Evolutionary conservation across 495 filamentous ascomycete species (phyloP).

Genomic region (Tuber aestivum): DNA sequence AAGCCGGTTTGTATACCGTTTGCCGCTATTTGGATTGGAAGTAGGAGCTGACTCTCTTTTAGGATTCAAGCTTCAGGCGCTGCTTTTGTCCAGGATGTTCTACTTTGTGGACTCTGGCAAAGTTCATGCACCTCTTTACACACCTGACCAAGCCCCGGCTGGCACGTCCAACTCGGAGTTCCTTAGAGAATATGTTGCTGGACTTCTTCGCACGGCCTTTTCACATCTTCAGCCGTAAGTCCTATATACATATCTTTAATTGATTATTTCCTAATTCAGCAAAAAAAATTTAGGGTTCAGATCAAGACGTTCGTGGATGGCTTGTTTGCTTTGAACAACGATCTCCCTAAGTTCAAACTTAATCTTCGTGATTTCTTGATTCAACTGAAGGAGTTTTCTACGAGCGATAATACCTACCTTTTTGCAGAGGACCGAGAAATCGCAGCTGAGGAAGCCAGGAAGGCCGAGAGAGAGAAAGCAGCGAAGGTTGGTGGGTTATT

Average conservation of each 20-base stretch:
- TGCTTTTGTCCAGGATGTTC: constrained; percentile 92
- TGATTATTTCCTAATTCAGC: constrained; percentile 42
- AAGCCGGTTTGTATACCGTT: constrained; percentile 62
- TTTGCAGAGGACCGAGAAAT: constrained; percentile 91
- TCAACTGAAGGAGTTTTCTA: constrained; percentile 87
- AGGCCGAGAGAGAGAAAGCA: constrained; percentile 76
- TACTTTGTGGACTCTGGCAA: constrained; percentile 77
- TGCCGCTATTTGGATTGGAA: not conserved
- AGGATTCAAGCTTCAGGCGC: constrained; percentile 93
- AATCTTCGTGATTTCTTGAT: constrained; percentile 95
- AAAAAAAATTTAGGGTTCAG: constrained; percentile 52
- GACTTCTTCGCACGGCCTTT: constrained; percentile 84
- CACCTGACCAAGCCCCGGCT: constrained; percentile 66
- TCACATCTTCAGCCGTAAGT: constrained; percentile 85
- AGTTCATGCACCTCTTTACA: constrained; percentile 85
- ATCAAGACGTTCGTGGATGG: constrained; percentile 82
- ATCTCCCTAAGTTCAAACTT: constrained; percentile 84
- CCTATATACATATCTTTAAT: constrained; percentile 44
- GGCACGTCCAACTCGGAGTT: constrained; percentile 88
- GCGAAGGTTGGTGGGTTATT: constrained; percentile 86
- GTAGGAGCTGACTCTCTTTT: constrained; percentile 13
- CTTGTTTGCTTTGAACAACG: constrained; percentile 72
- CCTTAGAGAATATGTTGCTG: constrained; percentile 74
- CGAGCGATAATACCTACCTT: constrained; percentile 85
- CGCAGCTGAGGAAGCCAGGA: constrained; percentile 66